phyloP scores from a whole-genome alignment of 1,139 yeast species.

The Pichia sp. region DNA sequence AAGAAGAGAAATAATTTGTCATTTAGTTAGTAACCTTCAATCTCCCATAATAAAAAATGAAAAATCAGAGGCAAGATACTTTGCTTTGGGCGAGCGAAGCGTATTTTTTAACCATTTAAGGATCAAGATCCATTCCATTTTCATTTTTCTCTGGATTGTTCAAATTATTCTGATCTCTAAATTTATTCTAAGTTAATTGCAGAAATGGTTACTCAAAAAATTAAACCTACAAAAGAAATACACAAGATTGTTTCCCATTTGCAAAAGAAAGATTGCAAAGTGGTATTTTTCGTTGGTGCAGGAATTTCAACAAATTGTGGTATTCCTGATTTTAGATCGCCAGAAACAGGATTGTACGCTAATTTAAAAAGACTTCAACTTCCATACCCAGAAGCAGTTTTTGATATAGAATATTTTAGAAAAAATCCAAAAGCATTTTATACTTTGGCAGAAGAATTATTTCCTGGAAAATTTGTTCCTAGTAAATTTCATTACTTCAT shows the following conservation, averaged over 20 bases:
- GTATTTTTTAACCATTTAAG: too few relatives aligned
- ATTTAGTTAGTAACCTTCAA: too few relatives aligned
- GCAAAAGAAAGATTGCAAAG: constrained; percentile 20
- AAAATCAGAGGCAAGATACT: too few relatives aligned
- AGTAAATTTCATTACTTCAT: constrained; percentile 75
- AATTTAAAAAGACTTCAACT: constrained; percentile 67
- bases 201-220: background rate
- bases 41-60: too few relatives aligned
- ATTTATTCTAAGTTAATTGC: too few relatives aligned
- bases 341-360: constrained; percentile 83
- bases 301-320: constrained; percentile 93
- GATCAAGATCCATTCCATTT: too few relatives aligned
- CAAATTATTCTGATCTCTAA: too few relatives aligned
- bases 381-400: constrained; percentile 94
- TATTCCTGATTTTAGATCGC: constrained; percentile 91
- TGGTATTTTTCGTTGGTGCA: constrained; percentile 66
- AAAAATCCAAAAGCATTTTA: constrained; percentile 79
- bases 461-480: constrained; percentile 83
- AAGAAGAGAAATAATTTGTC: too few relatives aligned
- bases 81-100: too few relatives aligned
- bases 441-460: constrained; percentile 73
- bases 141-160: too few relatives aligned
- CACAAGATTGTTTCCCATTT: constrained; percentile 20
- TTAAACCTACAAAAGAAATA: constrained; percentile 15
- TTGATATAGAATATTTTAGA: constrained; percentile 76